Base-by-base conservation (phyloP, 345 rosid species). In the Citrus hindsii region DNA sequence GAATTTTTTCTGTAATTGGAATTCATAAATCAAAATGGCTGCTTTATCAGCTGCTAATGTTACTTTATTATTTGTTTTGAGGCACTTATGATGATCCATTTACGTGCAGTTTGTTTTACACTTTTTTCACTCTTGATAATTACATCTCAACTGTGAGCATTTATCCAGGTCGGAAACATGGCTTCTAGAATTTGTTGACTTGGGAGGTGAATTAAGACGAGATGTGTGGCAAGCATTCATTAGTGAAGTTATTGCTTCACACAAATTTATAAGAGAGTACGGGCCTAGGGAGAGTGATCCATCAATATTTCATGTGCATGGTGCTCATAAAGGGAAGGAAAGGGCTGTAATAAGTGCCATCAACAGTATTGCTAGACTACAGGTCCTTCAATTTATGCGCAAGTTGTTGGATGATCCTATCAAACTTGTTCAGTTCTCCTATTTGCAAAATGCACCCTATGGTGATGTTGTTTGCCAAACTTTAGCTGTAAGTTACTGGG, bases 141-240 rank as follows among this genome's bases (percentile, higher is more conserved):
- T 13, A 61, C 61, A 25, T 64, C 28, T 73, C 51, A 75, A 63
- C 55, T 76, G 5, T 74, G 14, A 9, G 35, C 68, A 69, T 38
- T 80, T 48, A 67, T 61, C 84, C 86, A 95, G 98, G 85, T 85
- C 89, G 75, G 88, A 88, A 75, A 84, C 79, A 37, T 96, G 98
- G 98, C 89, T 91, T 76, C 83, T 96, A 78, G 99, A 96, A 88
- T 96, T 96, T 80, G 98, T 96, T 80, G 98, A 96, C 83, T 85
- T 96, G 82, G 99, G 99, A 76, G 93, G 97, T 77, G 99, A 96
- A 80, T 78, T 89, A 81, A 89, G 99, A 89, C 86, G 99, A 79
- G 99, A 93, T 86, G 90, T 88, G 59, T 96, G 98, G 99, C 92
- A 93, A 86, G 95, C 97, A 62, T 89, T 92, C 73, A 87, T 95